phyloP scores from a whole-genome alignment of 331 rosid genomes.

The Prunus yedoensis region DNA sequence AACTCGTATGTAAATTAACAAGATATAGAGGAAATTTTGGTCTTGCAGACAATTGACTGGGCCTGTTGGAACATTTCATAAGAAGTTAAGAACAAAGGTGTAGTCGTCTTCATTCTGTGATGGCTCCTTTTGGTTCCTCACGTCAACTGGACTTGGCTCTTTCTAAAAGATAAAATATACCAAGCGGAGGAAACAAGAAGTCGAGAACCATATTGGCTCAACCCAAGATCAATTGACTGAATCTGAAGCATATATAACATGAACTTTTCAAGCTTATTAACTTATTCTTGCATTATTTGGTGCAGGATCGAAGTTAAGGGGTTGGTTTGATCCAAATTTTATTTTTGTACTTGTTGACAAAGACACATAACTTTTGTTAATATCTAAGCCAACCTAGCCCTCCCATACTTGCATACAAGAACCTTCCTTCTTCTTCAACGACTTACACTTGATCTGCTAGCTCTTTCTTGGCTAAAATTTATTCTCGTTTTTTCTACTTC shows the following conservation, averaged over 20 bases:
- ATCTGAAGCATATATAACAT: not conserved
- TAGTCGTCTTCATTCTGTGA: not conserved
- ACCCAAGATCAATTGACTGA: not conserved
- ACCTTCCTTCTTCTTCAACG: not conserved
- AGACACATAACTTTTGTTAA: not conserved
- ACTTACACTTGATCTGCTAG: not conserved
- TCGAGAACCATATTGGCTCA: not conserved
- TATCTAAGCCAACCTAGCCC: not conserved
- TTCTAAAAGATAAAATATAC: not conserved
- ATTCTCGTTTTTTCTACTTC: too few species aligned
- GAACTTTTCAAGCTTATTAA: not conserved
- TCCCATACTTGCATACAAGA: not conserved
- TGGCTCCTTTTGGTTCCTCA: not conserved
- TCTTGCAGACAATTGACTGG: constrained; percentile 3
- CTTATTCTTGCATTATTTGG: not conserved
- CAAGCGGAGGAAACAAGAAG: not conserved
- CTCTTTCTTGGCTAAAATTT: too few species aligned
- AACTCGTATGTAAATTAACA: not conserved
- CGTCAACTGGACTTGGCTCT: not conserved
- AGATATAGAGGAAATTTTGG: not conserved
- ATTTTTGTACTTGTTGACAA: not conserved
- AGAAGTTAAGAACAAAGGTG: not conserved
- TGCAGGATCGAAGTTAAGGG: not conserved
- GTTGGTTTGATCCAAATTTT: not conserved
- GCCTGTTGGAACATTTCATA: not conserved